phyloP scores from a whole-genome alignment of 2,329 filamentous ascomycete genomes.

The Fusarium sp. region DNA sequence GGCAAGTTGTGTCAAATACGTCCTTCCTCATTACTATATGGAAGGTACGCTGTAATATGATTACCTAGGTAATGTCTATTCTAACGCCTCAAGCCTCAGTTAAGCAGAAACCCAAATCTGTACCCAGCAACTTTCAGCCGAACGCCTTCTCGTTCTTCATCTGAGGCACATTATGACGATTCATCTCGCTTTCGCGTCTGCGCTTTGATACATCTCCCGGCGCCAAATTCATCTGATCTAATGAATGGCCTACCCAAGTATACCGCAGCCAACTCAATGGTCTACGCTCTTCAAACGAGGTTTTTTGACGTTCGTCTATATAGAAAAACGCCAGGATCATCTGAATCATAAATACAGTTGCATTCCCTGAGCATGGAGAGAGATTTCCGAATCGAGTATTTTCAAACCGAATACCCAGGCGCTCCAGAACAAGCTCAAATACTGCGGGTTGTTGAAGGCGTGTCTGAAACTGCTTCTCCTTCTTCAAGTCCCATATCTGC shows the following conservation, averaged over 20 bases:
- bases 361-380: conserved; percentile 18
- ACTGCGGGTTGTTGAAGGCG: conserved; percentile 1
- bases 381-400: conserved; percentile 30
- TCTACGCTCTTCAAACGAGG: background rate
- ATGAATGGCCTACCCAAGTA: conserved; percentile 32
- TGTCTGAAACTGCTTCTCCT: conserved; percentile 1
- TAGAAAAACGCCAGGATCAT: conserved; percentile 19
- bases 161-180: conserved; percentile 16
- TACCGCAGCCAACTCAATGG: conserved; percentile 23
- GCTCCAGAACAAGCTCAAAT: conserved; percentile 26
- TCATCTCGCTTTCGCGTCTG: conserved; percentile 19
- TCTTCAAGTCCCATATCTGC: conserved; percentile 14
- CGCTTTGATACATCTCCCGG: conserved; percentile 3
- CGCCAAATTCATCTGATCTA: conserved; percentile 29
- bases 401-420: conserved; percentile 24
- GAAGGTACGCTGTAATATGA: background rate
- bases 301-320: conserved; percentile 2
- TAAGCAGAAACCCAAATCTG: no score
- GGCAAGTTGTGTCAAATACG: background rate
- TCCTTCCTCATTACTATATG: background rate
- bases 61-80: background rate
- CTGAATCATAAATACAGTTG: conserved; percentile 23
- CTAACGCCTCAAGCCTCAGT: background rate
- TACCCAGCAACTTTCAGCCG: background rate
- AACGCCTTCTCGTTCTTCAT: conserved; percentile 13